Percentiles rank a stretch among this genome's conserved stretches.
These are phyloP conservation scores for Acanthamoeba culbertsoni DNA, from an alignment of 208 protist genomes.

Conservation along the genomic window DNA sequence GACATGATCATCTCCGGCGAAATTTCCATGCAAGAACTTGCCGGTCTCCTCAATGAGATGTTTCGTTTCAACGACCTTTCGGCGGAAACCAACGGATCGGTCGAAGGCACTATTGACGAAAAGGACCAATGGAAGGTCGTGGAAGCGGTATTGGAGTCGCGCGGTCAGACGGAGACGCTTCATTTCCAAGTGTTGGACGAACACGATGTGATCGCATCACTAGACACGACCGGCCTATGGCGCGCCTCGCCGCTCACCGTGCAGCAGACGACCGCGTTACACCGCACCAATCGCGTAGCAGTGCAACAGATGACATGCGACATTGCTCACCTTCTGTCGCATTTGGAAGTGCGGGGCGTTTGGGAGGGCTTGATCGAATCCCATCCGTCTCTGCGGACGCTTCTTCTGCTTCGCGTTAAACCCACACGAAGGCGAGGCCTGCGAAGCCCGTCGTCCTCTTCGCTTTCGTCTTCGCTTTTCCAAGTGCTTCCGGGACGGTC, in stretches of 20 bases:
- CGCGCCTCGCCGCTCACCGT: background rate
- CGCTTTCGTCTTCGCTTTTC: background rate
- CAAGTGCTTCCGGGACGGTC: background rate
- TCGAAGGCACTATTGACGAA: background rate
- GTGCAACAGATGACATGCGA: background rate
- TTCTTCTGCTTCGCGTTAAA: background rate
- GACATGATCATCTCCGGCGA: constrained; percentile 18
- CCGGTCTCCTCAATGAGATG: background rate
- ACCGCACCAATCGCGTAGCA: background rate
- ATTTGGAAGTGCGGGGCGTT: background rate
- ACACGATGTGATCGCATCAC: background rate
- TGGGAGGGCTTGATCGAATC: background rate
- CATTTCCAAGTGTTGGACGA: background rate
- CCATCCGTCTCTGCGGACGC: background rate
- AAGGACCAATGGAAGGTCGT: background rate
- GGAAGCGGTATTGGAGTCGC: background rate
- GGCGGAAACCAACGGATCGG: background rate
- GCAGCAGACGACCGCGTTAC: background rate
- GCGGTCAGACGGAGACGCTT: background rate
- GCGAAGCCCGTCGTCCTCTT: background rate
- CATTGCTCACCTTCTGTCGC: background rate
- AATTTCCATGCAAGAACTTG: background rate
- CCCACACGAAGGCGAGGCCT: background rate
- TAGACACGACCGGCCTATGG: background rate
- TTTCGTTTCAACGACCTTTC: background rate